These are phyloP conservation scores for Starmerella lactis-condensi DNA, from an alignment of 805 yeast species.

Conservation along the genomic window DNA sequence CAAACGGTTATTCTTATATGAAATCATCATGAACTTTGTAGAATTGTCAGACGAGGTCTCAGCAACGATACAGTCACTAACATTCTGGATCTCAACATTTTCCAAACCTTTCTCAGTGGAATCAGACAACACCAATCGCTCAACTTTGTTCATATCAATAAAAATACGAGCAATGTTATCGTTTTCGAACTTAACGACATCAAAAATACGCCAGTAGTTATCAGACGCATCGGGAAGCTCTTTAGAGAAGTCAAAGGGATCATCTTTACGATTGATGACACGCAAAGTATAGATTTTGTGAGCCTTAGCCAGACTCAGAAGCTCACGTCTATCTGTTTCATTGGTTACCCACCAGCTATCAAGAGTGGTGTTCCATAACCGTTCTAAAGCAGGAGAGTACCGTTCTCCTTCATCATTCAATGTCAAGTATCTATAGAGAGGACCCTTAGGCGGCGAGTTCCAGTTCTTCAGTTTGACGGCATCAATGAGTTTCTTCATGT, in stretches of 20 bases:
- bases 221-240: conserved; percentile 27
- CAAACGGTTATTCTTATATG: neutral
- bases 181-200: conserved; percentile 37
- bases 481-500: too few relatives aligned
- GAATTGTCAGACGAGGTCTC: neutral
- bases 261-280: conserved; percentile 36
- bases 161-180: conserved; percentile 13
- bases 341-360: conserved; percentile 51
- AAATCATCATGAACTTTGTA: neutral
- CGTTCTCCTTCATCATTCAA: conserved; percentile 42
- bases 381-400: conserved; percentile 34
- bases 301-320: conserved; percentile 13
- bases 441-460: conserved; percentile 50
- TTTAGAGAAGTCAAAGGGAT: conserved; percentile 34
- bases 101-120: neutral
- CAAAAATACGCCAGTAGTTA: conserved; percentile 34
- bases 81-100: neutral
- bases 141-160: conserved; percentile 18
- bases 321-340: conserved; percentile 34
- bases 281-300: conserved; percentile 21
- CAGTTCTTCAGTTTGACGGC: conserved; percentile 3
- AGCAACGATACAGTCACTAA: too few relatives aligned
- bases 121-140: conserved; percentile 6
- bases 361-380: conserved; percentile 31
- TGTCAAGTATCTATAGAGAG: conserved; percentile 45